These are phyloP conservation scores for Obelidium mucronatum DNA, from an alignment of 192 early-diverging fungal species.

Conservation along the genomic window DNA sequence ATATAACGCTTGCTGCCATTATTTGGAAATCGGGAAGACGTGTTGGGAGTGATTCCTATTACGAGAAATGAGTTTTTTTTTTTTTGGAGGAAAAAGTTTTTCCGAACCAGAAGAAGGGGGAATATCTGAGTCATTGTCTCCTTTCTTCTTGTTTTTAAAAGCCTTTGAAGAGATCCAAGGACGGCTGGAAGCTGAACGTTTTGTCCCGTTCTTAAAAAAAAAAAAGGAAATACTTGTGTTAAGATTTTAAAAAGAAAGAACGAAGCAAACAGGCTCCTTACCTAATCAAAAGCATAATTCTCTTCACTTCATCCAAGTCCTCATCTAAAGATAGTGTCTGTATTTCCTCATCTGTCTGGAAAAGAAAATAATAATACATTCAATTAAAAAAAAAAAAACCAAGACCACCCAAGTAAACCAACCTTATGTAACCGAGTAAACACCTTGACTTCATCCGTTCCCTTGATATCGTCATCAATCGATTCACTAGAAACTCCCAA, in stretches of 20 bases:
- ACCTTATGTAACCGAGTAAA: constrained; percentile 51
- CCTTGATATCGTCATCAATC: constrained; percentile 58
- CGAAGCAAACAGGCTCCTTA: neutral
- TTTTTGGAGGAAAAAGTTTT: no score
- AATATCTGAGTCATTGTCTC: constrained; percentile 41
- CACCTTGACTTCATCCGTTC: constrained; percentile 57
- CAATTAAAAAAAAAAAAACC: no score
- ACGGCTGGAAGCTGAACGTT: constrained; percentile 51
- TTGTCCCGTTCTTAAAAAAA: constrained; percentile 40
- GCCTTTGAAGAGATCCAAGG: constrained; percentile 25
- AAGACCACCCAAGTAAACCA: no score
- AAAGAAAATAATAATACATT: no score
- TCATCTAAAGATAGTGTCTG: constrained; percentile 49
- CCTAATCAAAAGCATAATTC: constrained; percentile 48
- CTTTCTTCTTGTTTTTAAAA: constrained; percentile 40
- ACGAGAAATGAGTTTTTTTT: no score
- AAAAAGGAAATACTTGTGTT: neutral
- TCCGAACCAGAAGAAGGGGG: constrained; percentile 44
- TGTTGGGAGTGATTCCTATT: constrained; percentile 34
- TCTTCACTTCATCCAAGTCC: constrained; percentile 51
- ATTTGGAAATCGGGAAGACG: constrained; percentile 41
- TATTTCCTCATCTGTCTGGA: constrained; percentile 61
- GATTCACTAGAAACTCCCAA: constrained; percentile 38
- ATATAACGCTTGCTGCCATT: constrained; percentile 21
- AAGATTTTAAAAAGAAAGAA: neutral